A percentile compares a stretch with the other conserved stretches of the same genome.
phyloP scores from a whole-genome alignment of 192 early-diverging fungal species.

The Coemansia sp. region DNA sequence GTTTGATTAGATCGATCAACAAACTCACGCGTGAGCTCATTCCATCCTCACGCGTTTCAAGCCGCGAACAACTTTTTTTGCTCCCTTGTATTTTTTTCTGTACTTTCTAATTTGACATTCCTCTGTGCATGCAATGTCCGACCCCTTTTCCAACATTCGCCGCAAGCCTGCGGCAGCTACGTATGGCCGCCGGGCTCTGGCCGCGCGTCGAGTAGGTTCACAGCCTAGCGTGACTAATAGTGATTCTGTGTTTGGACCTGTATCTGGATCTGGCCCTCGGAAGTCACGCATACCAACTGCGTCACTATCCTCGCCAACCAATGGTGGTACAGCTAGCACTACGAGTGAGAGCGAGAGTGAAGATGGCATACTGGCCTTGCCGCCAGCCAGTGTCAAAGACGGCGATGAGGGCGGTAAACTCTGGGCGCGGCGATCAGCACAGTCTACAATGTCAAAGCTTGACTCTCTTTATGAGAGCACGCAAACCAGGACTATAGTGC shows the following conservation, averaged over 20 bases:
- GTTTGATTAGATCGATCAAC: not conserved
- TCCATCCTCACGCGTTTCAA: not conserved
- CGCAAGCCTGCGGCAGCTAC: slow-evolving; percentile 41
- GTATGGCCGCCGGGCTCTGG: slow-evolving; percentile 48
- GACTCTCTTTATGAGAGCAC: slow-evolving; percentile 35
- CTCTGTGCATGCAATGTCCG: slow-evolving; percentile 19
- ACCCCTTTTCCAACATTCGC: slow-evolving; percentile 48
- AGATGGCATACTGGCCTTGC: not conserved
- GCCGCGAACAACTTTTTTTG: not conserved
- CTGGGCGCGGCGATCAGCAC: slow-evolving; percentile 25
- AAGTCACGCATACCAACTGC: not conserved
- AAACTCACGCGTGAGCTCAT: not conserved
- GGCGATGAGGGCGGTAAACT: not conserved
- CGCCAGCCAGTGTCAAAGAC: not conserved
- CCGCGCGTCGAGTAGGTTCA: slow-evolving; percentile 35
- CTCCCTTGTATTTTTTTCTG: slow-evolving; percentile 4
- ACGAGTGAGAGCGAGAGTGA: slow-evolving; percentile 2
- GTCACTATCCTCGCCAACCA: not conserved
- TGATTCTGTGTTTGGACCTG: not conserved
- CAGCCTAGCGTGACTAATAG: not conserved
- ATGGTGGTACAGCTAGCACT: not conserved
- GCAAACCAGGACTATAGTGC: not conserved
- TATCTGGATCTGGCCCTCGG: not conserved
- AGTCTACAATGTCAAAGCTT: slow-evolving; percentile 32
- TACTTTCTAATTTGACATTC: not conserved